A percentile compares a stretch with the other conserved stretches of the same genome.
phyloP scores from a whole-genome alignment of 2,329 filamentous ascomycete species.

The Trichoderma pleuroti region DNA sequence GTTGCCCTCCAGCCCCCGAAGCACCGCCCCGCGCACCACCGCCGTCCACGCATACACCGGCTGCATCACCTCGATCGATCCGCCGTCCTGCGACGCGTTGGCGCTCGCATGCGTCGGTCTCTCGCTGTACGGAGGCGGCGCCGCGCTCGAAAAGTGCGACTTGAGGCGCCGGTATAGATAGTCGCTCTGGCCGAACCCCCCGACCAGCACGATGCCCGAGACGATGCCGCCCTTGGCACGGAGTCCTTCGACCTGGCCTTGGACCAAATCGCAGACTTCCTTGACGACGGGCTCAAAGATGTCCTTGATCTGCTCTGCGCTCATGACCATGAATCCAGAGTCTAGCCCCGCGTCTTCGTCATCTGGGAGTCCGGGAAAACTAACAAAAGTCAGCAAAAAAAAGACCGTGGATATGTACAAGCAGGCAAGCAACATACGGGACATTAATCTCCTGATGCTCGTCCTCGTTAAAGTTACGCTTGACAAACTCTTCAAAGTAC shows the following conservation, averaged over 20 bases:
- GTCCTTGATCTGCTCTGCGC: conserved; percentile 63
- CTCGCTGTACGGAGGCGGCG: conserved; percentile 63
- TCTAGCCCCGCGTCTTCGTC: conserved; percentile 73
- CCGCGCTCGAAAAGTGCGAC: conserved; percentile 59
- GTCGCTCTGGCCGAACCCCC: conserved; percentile 76
- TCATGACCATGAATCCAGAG: conserved; percentile 72
- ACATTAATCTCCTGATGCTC: conserved; percentile 75
- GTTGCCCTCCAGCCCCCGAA: conserved; percentile 71
- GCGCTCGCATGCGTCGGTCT: conserved; percentile 62
- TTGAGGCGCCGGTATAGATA: conserved; percentile 71
- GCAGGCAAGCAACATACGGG: conserved; percentile 48
- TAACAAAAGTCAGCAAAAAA: conserved; percentile 26
- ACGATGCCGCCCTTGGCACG: conserved; percentile 59
- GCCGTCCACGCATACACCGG: conserved; percentile 79
- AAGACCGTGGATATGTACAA: not conserved
- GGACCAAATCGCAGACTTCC: conserved; percentile 64
- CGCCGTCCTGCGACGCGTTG: conserved; percentile 44
- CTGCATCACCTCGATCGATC: conserved; percentile 74
- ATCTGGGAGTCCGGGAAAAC: conserved; percentile 70
- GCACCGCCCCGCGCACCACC: conserved; percentile 71
- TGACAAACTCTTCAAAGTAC: conserved; percentile 83
- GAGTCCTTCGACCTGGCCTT: conserved; percentile 63
- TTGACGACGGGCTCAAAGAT: conserved; percentile 75
- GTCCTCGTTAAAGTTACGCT: conserved; percentile 77
- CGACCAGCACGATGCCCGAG: conserved; percentile 74